Evolutionary conservation across 306 rosid genomes (phyloP).

Genomic region (Morella rubra): DNA sequence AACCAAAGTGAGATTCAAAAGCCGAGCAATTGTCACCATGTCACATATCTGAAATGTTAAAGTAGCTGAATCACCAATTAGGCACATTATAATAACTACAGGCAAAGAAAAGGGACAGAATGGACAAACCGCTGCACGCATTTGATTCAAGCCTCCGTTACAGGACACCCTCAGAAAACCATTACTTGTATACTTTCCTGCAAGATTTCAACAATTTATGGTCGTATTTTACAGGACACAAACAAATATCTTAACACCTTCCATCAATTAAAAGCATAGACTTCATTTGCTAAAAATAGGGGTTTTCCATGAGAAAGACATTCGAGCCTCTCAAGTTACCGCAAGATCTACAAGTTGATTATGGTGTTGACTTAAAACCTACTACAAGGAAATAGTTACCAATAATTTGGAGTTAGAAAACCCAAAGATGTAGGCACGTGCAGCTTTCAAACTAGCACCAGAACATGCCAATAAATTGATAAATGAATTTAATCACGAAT

Average conservation of each 20-base stretch:
- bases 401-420: neutral
- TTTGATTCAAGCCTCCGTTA: slow-evolving; percentile 99
- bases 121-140: slow-evolving; percentile 97
- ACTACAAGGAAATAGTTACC: neutral
- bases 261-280: neutral
- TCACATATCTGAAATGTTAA: slow-evolving; percentile 83
- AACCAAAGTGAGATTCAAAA: slow-evolving; percentile 91
- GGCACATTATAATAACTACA: slow-evolving; percentile 15
- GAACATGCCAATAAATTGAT: neutral
- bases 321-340: neutral
- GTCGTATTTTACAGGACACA: slow-evolving; percentile 2
- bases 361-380: neutral
- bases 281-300: neutral
- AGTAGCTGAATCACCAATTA: slow-evolving; percentile 32
- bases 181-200: slow-evolving; percentile 96
- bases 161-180: slow-evolving; percentile 97
- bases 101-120: slow-evolving; percentile 15
- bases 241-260: neutral
- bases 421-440: neutral
- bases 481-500: neutral
- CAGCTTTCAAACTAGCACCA: neutral
- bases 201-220: slow-evolving; percentile 34
- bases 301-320: neutral
- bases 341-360: neutral
- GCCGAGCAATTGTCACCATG: slow-evolving; percentile 94